Evolutionary conservation across 1,284 basidiomycete species (phyloP), one percentile per base, ranked within the genome.

Genomic region (Ceratobasidium sp.): DNA sequence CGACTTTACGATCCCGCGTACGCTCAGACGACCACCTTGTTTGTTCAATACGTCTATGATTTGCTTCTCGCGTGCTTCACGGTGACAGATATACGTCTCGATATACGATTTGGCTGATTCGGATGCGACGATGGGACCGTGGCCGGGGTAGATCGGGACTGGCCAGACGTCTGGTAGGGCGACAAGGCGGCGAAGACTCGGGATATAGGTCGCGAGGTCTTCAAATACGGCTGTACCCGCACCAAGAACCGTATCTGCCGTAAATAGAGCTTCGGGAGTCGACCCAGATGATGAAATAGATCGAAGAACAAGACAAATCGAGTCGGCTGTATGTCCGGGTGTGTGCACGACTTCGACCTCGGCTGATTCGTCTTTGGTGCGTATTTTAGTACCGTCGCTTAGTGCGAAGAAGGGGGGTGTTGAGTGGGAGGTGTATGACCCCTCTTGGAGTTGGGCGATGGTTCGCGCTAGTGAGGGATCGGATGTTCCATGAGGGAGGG

Each of bases 311-410:
- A 96, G 82, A 64, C 85, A 91, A 76, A 97, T 87, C 5, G 94
- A 96, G 80, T 98, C 96, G 43, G 84, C 78, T 0, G 96, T 98
- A 78, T 98, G 97, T 0, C 96, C 97, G 0, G 96, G 97, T 0
- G 94, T 92, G 78, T 93, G 90, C 0, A 98, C 76, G 18, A 97
- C 87, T 30, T 84, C 84, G 16, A 95, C 77, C 21, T 57, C 26
- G 81, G 77, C 74, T 12, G 75, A 39, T 4, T 74, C 64, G 10
- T 74, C 59, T 3, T 75, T 41, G 14, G 75, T 39, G 3, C 79
- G 76, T 18, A 84, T 78, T 32, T 70, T 61, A 26, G 55, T 45
- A 8, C 55, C 67, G 50, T 65, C 46, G 10, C 60, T 21, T 6
- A 72, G 41, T 30, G 75, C 65, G 58, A 73, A 72, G 28, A 70